Evolutionary conservation across 1,284 basidiomycete species (phyloP).

Genomic region (Lentinula novae-zelandiae): DNA sequence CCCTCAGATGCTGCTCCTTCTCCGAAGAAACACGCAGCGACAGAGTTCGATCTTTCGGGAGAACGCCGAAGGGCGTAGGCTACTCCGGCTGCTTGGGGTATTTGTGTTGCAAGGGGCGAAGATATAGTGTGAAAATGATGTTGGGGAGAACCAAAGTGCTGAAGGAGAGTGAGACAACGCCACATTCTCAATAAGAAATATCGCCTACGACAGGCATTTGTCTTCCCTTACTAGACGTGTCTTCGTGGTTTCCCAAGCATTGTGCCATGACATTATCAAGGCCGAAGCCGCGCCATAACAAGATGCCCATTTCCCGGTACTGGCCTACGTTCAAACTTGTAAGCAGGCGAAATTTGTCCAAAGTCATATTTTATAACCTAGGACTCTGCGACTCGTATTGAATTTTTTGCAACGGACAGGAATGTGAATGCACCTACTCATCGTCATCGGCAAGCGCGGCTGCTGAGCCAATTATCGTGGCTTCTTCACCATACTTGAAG

Average conservation of each 20-base stretch:
- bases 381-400: conserved; percentile 38
- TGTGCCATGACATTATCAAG: conserved; percentile 79
- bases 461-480: conserved; percentile 86
- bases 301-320: conserved; percentile 87
- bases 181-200: neutral
- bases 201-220: conserved; percentile 81
- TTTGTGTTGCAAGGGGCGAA: conserved; percentile 91
- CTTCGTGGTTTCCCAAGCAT: conserved; percentile 83
- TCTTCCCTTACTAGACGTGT: conserved; percentile 80
- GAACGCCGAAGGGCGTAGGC: conserved; percentile 86
- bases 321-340: conserved; percentile 48
- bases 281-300: conserved; percentile 84
- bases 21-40: conserved; percentile 92
- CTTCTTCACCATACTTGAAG: conserved; percentile 84
- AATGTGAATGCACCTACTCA: conserved; percentile 57
- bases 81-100: conserved; percentile 93
- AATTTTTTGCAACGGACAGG: neutral
- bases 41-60: conserved; percentile 65
- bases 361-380: conserved; percentile 40
- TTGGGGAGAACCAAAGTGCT: conserved; percentile 85
- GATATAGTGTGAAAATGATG: conserved; percentile 94
- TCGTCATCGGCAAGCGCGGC: conserved; percentile 82
- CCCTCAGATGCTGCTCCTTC: conserved; percentile 77
- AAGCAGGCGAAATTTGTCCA: neutral
- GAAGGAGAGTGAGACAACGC: neutral